phyloP scores from a whole-genome alignment of 1,284 basidiomycete species.

The Cyathus olla region DNA sequence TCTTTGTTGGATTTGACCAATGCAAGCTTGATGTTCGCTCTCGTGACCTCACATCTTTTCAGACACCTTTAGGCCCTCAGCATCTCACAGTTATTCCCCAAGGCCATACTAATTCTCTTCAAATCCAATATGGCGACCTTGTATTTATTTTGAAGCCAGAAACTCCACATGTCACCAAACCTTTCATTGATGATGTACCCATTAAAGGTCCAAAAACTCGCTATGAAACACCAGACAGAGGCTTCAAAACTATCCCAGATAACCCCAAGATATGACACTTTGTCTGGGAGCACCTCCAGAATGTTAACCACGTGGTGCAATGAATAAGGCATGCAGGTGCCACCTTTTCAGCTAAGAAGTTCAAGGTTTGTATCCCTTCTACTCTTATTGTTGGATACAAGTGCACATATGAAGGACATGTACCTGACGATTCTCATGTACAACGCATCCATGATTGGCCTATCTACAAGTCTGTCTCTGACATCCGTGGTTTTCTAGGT shows the following conservation, averaged over 20 bases:
- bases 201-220: conserved; percentile 37
- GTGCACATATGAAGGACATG: conserved; percentile 23
- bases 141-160: conserved; percentile 42
- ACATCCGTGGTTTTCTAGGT: too few species aligned
- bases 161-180: conserved; percentile 29
- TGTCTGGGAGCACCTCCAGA: conserved; percentile 48
- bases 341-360: conserved; percentile 30
- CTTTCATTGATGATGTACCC: conserved; percentile 45
- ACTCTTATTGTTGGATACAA: conserved; percentile 22
- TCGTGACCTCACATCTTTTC: conserved; percentile 25
- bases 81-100: conserved; percentile 27
- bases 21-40: too few species aligned
- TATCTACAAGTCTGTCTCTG: too few species aligned
- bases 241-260: conserved; percentile 29
- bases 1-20: conserved; percentile 23
- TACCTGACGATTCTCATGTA: too few species aligned
- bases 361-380: conserved; percentile 19
- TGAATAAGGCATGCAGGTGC: conserved; percentile 14
- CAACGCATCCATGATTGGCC: too few species aligned
- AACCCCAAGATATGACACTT: conserved; percentile 43
- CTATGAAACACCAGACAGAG: conserved; percentile 32
- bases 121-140: conserved; percentile 39
- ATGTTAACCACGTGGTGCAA: too few species aligned
- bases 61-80: conserved; percentile 15
- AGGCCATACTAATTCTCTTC: conserved; percentile 46